Evolutionary conservation across 2,329 filamentous ascomycete species (phyloP), one percentile per base, ranked within the genome.

Genomic region (Colletotrichum aenigma): DNA sequence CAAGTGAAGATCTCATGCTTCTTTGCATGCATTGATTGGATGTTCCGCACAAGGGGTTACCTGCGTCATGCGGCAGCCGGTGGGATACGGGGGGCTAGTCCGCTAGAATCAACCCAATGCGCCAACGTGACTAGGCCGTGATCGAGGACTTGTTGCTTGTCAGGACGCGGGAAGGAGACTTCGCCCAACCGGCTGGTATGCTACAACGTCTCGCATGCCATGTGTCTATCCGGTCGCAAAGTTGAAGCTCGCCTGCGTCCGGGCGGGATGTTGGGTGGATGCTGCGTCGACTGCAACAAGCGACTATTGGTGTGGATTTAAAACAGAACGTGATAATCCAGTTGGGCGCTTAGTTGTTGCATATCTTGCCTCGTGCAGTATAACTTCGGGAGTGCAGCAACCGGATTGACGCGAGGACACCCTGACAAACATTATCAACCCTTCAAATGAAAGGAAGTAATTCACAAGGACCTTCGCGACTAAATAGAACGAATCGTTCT

Each of bases 371-470:
- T 48, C 9, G 4, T n/a, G 6, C 2, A 48, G 18, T 48, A 13
- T 21, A 4, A n/a, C 9, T 12, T 48, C 10, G 18, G 18, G 9
- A 21, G 5, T 9, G 18, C 38, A 48, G 38, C 3, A 3, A 48
- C 18, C 4, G 18, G 5, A 48, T 6, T 48, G 2, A 48, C n/a
- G 43, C 10, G 4, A 0, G n/a, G 10, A 13, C 43, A 52, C 6
- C n/a, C 18, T 48, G 5, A 0, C 43, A 21, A 1, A 48, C 1
- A n/a, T 48, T 10, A 13, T 21, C 5, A 6, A 48, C 6, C n/a
- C 0, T 48, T 6, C 18, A 4, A n/a, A 7, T 7, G 43, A 21
- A 12, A 0, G 5, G 38, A n/a, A 10, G 3, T 48, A 5, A 6
- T 0, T 52, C n/a, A 13, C 13, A 21, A 52, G 0, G 1, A 13